Conservation (phyloP, 108 stramenopile species). For the Cyclotella atomus region DNA sequence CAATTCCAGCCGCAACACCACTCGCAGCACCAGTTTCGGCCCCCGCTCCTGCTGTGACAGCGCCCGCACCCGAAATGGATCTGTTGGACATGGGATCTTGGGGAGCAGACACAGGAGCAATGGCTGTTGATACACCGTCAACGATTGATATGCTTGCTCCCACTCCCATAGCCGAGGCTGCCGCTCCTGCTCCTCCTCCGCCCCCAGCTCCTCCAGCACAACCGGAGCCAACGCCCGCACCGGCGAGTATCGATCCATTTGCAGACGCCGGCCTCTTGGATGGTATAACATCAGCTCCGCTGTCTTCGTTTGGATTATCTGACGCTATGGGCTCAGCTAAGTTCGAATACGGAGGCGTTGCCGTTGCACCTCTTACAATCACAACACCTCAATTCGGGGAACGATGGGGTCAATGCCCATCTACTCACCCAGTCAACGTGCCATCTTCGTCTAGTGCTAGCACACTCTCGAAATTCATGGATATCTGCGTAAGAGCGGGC, state of each 20-base stretch:
- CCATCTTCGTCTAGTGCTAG: constrained; percentile 48
- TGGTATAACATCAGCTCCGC: constrained; percentile 50
- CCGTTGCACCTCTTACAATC: constrained; percentile 81
- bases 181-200: constrained; percentile 17
- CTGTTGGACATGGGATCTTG: constrained; percentile 58
- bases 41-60: constrained; percentile 31
- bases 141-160: constrained; percentile 53
- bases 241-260: constrained; percentile 68
- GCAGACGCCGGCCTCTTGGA: constrained; percentile 72
- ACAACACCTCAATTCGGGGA: constrained; percentile 91
- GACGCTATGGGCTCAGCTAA: constrained; percentile 45
- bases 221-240: constrained; percentile 52
- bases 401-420: constrained; percentile 82
- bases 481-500: constrained; percentile 52
- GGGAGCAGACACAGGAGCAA: constrained; percentile 36
- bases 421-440: constrained; percentile 60
- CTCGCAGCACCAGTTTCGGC: constrained; percentile 15
- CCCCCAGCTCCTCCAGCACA: constrained; percentile 35
- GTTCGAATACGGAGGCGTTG: constrained; percentile 77
- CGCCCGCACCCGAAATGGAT: constrained; percentile 57
- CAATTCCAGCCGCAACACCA: constrained; percentile 19
- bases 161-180: constrained; percentile 27
- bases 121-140: constrained; percentile 51
- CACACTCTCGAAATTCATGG: constrained; percentile 68
- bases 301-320: constrained; percentile 53